Base-by-base conservation (phyloP, 2,329 filamentous ascomycete genomes). In the Exophiala dermatitidis region DNA sequence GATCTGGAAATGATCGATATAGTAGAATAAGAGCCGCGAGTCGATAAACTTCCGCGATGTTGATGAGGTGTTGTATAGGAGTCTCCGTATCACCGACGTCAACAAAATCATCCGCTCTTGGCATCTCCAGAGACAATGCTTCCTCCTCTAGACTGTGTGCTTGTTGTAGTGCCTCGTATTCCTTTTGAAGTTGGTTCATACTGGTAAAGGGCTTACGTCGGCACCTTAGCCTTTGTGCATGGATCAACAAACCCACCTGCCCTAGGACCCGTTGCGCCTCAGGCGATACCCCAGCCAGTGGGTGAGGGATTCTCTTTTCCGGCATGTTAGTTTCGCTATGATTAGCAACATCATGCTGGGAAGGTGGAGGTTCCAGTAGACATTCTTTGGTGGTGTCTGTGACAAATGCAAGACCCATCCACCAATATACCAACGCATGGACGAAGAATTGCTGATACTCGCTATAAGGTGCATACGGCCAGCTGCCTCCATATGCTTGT, bases 351-450 rank as follows among this genome's bases (percentile, higher is more conserved):
- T 40, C n/a, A 12, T 9, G 31, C 12, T 30, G 28, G 10, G 8
- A 37, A n/a, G n/a, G 37, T 12, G 50, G 50, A 8, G 50, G 50
- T 4, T 42, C 12, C 4, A 29, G 19, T 29, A 48, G 8, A 3
- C n/a, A 8, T 4, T 34, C 8, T 5, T 19, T 4, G 5, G 28
- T 26, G 9, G 50, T 29, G 19, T 38, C 19, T n/a, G 7, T 38
- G 8, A 45, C 45, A 34, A 53, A 53, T 9, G 44, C 48, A 4
- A 53, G 45, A 30, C 48, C 48, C 50, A 53, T 53, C 50, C 50
- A 53, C 50, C 50, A 53, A 33, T 53, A 53, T 7, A 48, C 32
- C 28, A 53, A 30, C 31, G 33, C 48, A 34, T 53, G 44, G 3
- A 34, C 12, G n/a, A 48, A 48, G 50, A 42, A 53, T 26, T 34